Conservation (phyloP, 495 filamentous ascomycete genomes). For the Monascus purpureus region DNA sequence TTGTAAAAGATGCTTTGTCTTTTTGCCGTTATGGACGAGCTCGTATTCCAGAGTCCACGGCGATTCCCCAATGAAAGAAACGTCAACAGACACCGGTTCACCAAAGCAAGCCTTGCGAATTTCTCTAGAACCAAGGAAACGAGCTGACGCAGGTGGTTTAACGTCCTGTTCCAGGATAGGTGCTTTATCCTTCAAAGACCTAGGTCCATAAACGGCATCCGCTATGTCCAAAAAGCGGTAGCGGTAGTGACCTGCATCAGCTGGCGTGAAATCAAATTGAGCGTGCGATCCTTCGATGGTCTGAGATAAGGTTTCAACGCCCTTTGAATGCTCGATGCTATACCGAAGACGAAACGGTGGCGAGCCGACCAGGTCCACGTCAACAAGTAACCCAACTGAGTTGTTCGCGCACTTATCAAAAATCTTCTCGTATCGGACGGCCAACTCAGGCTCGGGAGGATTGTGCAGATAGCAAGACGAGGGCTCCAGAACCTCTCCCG, state of each 20-base stretch:
- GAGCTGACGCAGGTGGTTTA: slow-evolving; percentile 76
- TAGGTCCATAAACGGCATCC: slow-evolving; percentile 59
- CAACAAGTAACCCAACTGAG: slow-evolving; percentile 76
- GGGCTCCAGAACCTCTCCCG: slow-evolving; percentile 81
- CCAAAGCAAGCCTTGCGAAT: slow-evolving; percentile 63
- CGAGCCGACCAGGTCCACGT: slow-evolving; percentile 76
- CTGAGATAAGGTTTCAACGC: slow-evolving; percentile 33
- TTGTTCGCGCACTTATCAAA: slow-evolving; percentile 90
- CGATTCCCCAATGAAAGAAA: slow-evolving; percentile 62
- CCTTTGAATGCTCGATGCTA: slow-evolving; percentile 46
- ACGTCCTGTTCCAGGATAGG: slow-evolving; percentile 71
- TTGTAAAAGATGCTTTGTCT: slow-evolving; percentile 49
- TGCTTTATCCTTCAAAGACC: slow-evolving; percentile 34
- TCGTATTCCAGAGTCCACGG: slow-evolving; percentile 92
- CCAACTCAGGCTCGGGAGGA: slow-evolving; percentile 71
- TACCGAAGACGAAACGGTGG: slow-evolving; percentile 76
- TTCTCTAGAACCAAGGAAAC: slow-evolving; percentile 41
- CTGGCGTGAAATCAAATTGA: slow-evolving; percentile 73
- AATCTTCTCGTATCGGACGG: slow-evolving; percentile 60
- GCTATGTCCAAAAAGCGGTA: slow-evolving; percentile 72
- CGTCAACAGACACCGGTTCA: slow-evolving; percentile 55
- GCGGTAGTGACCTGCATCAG: slow-evolving; percentile 66
- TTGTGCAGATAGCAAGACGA: slow-evolving; percentile 82
- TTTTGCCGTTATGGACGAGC: slow-evolving; percentile 77
- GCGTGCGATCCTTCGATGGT: slow-evolving; percentile 51